A percentile compares a stretch with the other conserved stretches of the same genome.
Conservation (phyloP, 345 rosid species). For the Orychophragmus violaceus region DNA sequence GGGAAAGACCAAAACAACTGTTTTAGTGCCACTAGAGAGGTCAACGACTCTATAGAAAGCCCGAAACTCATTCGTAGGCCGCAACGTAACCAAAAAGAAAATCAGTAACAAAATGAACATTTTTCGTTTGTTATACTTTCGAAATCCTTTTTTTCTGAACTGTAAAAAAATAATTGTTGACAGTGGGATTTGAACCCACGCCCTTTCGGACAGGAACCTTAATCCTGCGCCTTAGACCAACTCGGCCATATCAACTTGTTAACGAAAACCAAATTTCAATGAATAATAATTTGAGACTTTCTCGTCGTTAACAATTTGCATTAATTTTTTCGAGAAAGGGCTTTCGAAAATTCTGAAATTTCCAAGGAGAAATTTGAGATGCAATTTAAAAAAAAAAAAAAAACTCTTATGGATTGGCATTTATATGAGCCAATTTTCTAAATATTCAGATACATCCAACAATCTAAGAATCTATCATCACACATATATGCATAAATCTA, state of each 20-base stretch:
- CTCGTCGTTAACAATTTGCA: not conserved
- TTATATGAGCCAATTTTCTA: not conserved
- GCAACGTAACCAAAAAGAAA: no score
- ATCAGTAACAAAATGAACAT: not conserved
- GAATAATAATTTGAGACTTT: not conserved
- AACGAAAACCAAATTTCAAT: not conserved
- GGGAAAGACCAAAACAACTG: not conserved
- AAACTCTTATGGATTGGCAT: not conserved
- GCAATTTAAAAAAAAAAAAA: not conserved
- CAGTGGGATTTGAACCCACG: conserved; percentile 98
- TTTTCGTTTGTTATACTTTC: not conserved
- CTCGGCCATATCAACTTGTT: conserved; percentile 86
- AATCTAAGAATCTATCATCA: conserved; percentile 12
- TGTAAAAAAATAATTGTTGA: no score
- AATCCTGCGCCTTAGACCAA: conserved; percentile 99
- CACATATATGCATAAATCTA: not conserved
- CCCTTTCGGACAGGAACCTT: conserved; percentile 99
- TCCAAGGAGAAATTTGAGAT: not conserved
- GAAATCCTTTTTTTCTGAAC: no score
- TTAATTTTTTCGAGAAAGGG: no score
- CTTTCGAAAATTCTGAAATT: no score
- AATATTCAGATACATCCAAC: not conserved
- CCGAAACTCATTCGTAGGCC: no score
- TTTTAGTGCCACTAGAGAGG: not conserved
- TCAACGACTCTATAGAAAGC: no score